Conservation (phyloP, 495 filamentous ascomycete genomes). For the Parathielavia hyrcaniae region DNA sequence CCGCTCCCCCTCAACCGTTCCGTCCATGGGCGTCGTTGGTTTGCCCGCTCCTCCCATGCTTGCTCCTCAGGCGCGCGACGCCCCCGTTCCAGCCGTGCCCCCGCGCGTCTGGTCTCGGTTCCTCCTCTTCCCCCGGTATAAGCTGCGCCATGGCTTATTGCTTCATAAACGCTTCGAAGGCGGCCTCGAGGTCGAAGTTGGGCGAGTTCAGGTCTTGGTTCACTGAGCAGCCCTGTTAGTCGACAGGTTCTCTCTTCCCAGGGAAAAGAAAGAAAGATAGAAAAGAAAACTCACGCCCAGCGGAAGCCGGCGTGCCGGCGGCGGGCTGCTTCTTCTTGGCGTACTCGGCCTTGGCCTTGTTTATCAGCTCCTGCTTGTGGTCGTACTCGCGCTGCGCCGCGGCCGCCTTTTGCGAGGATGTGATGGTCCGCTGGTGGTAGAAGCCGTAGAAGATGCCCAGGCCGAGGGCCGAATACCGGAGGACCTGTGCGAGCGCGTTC, state of each 20-base stretch:
- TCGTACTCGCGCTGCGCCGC: conserved; percentile 71
- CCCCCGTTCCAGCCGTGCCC: neutral
- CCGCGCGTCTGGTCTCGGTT: conserved; percentile 13
- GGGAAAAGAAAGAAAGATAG: neutral
- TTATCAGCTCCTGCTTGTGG: conserved; percentile 80
- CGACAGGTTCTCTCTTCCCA: neutral
- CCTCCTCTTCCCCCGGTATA: neutral
- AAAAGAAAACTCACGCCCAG: conserved; percentile 45
- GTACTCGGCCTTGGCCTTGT: conserved; percentile 85
- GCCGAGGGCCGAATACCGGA: conserved; percentile 87
- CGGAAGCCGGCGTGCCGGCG: conserved; percentile 41
- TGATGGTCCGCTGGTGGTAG: conserved; percentile 77
- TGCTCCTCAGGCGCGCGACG: conserved; percentile 2
- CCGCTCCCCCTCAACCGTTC: neutral
- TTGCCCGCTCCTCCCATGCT: conserved; percentile 5
- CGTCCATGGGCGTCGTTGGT: neutral
- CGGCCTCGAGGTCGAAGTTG: conserved; percentile 86
- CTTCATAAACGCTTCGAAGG: conserved; percentile 58
- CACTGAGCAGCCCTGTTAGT: conserved; percentile 48
- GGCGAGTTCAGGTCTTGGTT: conserved; percentile 77
- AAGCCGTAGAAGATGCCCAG: conserved; percentile 87
- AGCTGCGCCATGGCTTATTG: conserved; percentile 29
- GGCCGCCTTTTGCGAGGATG: conserved; percentile 55
- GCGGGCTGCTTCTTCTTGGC: conserved; percentile 68
- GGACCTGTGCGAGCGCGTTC: conserved; percentile 61